phyloP scores from a whole-genome alignment of 257 asterid species.

The Avicennia marina region DNA sequence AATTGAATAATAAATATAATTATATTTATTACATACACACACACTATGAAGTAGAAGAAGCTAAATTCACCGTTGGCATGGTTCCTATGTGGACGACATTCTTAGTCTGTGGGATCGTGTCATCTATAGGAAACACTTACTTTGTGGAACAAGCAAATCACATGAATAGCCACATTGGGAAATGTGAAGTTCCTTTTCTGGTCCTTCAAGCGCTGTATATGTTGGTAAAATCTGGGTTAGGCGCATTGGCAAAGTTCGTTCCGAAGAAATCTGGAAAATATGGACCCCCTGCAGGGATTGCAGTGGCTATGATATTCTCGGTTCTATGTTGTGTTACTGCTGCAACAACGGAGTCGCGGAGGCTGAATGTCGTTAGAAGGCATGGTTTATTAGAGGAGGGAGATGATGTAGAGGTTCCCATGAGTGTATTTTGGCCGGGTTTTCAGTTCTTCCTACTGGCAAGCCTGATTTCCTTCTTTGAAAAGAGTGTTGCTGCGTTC shows the following conservation, averaged over 20 bases:
- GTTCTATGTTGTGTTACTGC: constrained; percentile 33
- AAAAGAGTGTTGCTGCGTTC: constrained; percentile 22
- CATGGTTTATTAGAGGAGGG: constrained; percentile 17
- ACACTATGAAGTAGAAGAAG: constrained; percentile 53
- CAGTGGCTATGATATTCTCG: constrained; percentile 29
- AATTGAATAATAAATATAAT: too few relatives aligned
- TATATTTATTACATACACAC: too few relatives aligned
- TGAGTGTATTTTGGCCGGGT: constrained; percentile 29
- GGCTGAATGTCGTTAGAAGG: constrained; percentile 15
- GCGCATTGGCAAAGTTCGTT: too few relatives aligned
- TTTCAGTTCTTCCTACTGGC: constrained; percentile 44
- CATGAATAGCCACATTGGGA: constrained; percentile 25
- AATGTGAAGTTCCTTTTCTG: constrained; percentile 17
- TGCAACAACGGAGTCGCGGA: constrained; percentile 17
- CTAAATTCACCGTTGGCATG: constrained; percentile 34
- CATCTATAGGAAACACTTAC: constrained; percentile 41
- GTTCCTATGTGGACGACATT: constrained; percentile 35
- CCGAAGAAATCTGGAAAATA: constrained; percentile 4
- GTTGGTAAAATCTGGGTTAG: too few relatives aligned
- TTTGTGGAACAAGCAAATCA: constrained; percentile 31
- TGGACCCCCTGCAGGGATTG: constrained; percentile 7
- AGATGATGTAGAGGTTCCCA: constrained; percentile 13
- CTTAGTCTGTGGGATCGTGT: constrained; percentile 37
- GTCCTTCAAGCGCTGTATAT: too few relatives aligned
- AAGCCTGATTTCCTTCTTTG: constrained; percentile 32